phyloP scores from a whole-genome alignment of 768 basidiomycete genomes.

The Xerocomellus dryophilus region DNA sequence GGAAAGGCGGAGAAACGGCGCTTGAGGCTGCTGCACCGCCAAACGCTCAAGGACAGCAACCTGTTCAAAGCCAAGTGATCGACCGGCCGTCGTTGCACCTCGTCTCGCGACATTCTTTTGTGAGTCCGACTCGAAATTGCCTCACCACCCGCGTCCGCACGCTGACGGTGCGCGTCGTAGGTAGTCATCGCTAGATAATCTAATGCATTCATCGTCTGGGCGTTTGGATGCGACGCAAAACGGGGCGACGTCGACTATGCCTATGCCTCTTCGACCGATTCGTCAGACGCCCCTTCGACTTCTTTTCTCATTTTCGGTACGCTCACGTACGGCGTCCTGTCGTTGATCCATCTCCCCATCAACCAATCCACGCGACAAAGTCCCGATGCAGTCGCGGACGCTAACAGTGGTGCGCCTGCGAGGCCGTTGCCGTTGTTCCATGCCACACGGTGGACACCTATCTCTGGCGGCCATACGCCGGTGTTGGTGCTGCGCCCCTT shows the following conservation, averaged over 20 bases:
- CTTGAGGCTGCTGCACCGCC: constrained; percentile 59
- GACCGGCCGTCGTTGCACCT: not conserved
- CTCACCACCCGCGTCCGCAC: too few species aligned
- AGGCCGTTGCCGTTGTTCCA: constrained; percentile 84
- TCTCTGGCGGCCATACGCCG: constrained; percentile 76
- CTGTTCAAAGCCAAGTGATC: constrained; percentile 78
- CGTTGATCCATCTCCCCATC: constrained; percentile 69
- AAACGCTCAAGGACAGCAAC: constrained; percentile 76
- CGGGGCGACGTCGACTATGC: not conserved
- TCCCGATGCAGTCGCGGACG: constrained; percentile 80
- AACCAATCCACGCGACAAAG: constrained; percentile 83
- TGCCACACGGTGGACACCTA: constrained; percentile 69
- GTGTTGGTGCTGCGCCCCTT: constrained; percentile 38
- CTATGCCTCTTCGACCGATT: constrained; percentile 27
- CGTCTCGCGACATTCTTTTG: not conserved
- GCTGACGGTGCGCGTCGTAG: not conserved
- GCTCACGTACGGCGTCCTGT: constrained; percentile 62
- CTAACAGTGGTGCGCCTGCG: constrained; percentile 55
- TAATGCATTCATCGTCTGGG: too few species aligned
- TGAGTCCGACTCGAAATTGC: not conserved
- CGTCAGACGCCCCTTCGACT: constrained; percentile 39
- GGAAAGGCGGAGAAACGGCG: constrained; percentile 57
- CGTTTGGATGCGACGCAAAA: not conserved
- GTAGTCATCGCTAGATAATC: not conserved
- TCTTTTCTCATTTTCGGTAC: constrained; percentile 63